Evolutionary conservation across 1,284 basidiomycete species (phyloP), one percentile per base, ranked within the genome.

Genomic region (Leccinum holopus): DNA sequence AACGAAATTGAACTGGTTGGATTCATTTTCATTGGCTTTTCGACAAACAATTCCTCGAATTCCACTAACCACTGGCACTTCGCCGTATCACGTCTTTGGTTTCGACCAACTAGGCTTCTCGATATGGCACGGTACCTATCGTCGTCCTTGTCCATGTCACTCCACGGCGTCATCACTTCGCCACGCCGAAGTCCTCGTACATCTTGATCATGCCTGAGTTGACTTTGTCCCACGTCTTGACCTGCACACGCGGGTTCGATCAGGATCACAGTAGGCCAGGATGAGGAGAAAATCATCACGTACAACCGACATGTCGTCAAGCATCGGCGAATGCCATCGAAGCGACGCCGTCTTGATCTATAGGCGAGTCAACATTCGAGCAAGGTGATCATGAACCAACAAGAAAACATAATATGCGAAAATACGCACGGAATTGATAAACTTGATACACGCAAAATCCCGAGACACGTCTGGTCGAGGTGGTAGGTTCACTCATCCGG

Each of bases 121-220:
- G 28, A 28, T 28, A 5, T 28, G 28, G 28, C 28, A 5, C 28
- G 28, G 28, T 21, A 21, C 21, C 21, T 21, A 21, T 21, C 21
- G 21, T 21, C 21, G 21, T 21, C 21, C 21, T 28, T 28, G 28
- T 28, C 28, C 28, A 28, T 28, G 28, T 28, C 28, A 28, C 28
- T 28, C 28, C 28, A 5, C 28, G 28, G 28, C 28, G 28, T 28
- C 28, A 28, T 28, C 28, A 28, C 28, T 28, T 28, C 28, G 28
- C 28, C 28, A 28, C 28, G 28, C 28, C 28, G 5, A 28, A 28
- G 28, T 28, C 96, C 47, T 84, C 84, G 77, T 96, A 98, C 97
- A 99, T 99, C 78, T 98, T 99, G 75, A 93, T 84, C 95, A 99
- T 98, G 10, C 97, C 97, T n/a, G 83, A 79, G 75, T 99, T 98